Percentiles rank a stretch among this genome's conserved stretches.
phyloP scores from a whole-genome alignment of 2,329 filamentous ascomycete species.

The Xylariaceae sp. region DNA sequence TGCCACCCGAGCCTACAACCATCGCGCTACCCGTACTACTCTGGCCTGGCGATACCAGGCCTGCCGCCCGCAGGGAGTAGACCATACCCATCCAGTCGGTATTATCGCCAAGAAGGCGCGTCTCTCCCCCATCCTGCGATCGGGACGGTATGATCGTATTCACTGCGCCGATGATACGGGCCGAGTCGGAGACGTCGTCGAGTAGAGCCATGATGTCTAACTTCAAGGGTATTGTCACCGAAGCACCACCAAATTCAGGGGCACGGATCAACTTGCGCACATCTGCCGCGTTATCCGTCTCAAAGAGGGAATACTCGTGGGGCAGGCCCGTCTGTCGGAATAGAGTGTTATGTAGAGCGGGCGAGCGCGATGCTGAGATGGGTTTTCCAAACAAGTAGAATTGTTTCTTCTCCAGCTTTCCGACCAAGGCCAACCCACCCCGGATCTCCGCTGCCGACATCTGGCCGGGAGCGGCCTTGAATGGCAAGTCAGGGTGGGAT shows the following conservation, averaged over 20 bases:
- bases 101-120: constrained; percentile 75
- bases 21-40: constrained; percentile 50
- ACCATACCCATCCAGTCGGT: constrained; percentile 96
- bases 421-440: constrained; percentile 70
- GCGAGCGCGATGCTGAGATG: constrained; percentile 76
- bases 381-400: constrained; percentile 90
- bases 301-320: constrained; percentile 71
- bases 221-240: constrained; percentile 94
- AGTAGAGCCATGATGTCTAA: constrained; percentile 78
- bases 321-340: constrained; percentile 76
- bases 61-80: constrained; percentile 61
- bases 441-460: constrained; percentile 87
- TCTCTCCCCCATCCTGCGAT: constrained; percentile 35
- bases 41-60: background rate
- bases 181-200: constrained; percentile 75
- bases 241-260: constrained; percentile 82
- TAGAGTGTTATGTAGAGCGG: constrained; percentile 82
- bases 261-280: constrained; percentile 63
- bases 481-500: constrained; percentile 81
- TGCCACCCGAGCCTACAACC: constrained; percentile 88
- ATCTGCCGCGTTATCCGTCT: constrained; percentile 63
- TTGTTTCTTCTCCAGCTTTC: constrained; percentile 67
- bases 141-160: constrained; percentile 78
- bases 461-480: constrained; percentile 91
- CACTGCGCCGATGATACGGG: constrained; percentile 80